phyloP scores from a whole-genome alignment of 306 rosid species.

The Calophaca sinica region DNA sequence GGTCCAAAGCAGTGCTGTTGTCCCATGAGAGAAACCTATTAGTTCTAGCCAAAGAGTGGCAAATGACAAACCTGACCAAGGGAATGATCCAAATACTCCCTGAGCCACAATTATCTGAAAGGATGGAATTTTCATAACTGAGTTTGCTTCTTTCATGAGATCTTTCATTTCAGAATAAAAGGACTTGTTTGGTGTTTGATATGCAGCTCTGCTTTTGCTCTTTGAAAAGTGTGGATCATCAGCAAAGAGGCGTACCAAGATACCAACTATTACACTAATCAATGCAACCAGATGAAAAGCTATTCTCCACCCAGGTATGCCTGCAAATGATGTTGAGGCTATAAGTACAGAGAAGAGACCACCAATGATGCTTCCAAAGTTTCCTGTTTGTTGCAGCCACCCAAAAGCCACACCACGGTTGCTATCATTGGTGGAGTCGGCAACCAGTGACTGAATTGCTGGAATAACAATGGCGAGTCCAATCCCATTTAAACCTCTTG shows the following conservation, averaged over 20 bases:
- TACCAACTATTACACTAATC: constrained; percentile 74
- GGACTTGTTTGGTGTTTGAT: constrained; percentile 42
- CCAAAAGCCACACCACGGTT: constrained; percentile 87
- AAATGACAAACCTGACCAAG: constrained; percentile 82
- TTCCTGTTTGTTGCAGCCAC: constrained; percentile 75
- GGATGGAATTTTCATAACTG: constrained; percentile 72
- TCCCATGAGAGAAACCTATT: constrained; percentile 80
- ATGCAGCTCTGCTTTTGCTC: constrained; percentile 23
- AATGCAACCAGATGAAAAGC: constrained; percentile 79
- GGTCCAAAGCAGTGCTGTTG: constrained; percentile 74
- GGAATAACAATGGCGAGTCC: constrained; percentile 89
- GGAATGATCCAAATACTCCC: constrained; percentile 90
- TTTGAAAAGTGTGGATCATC: constrained; percentile 70
- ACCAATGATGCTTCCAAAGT: constrained; percentile 76
- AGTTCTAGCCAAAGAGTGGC: constrained; percentile 90
- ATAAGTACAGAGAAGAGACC: constrained; percentile 71
- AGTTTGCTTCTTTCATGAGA: constrained; percentile 66
- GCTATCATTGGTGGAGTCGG: constrained; percentile 79
- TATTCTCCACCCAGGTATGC: constrained; percentile 90
- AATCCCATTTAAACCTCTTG: constrained; percentile 90
- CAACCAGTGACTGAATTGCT: constrained; percentile 81
- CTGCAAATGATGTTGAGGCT: constrained; percentile 73
- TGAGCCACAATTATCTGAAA: constrained; percentile 92
- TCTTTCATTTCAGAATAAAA: constrained; percentile 59
- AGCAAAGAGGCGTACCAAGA: constrained; percentile 67